Percentiles rank a stretch among this genome's conserved stretches.
Conservation (phyloP, 805 yeast genomes). For the Brettanomyces nanus region DNA sequence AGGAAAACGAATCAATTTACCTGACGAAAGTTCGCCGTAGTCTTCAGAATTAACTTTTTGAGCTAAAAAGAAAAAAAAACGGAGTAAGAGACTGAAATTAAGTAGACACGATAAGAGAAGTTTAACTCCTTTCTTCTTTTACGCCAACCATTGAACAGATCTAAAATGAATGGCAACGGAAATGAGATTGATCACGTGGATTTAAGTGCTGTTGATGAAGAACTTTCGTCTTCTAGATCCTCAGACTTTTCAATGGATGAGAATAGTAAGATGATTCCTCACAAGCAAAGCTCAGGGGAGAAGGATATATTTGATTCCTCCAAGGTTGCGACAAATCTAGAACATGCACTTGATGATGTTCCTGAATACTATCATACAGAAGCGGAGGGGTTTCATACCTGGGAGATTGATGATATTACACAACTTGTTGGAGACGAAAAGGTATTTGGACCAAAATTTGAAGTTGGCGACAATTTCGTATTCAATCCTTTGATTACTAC, state of each 20-base stretch:
- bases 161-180: neutral
- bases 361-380: conserved; percentile 26
- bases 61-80: no score
- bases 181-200: conserved; percentile 3
- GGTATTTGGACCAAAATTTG: conserved; percentile 35
- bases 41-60: no score
- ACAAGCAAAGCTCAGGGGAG: neutral
- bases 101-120: no score
- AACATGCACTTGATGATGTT: conserved; percentile 15
- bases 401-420: conserved; percentile 30
- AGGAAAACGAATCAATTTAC: no score
- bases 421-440: conserved; percentile 26
- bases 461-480: conserved; percentile 47
- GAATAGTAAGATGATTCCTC: conserved; percentile 4
- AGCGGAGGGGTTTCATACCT: conserved; percentile 27
- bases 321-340: conserved; percentile 13
- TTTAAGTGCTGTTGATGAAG: conserved; percentile 12
- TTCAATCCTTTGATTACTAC: conserved; percentile 77
- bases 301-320: conserved; percentile 13
- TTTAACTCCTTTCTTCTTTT: no score
- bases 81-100: no score
- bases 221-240: conserved; percentile 16
- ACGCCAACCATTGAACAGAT: no score
- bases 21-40: no score
- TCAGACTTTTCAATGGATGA: conserved; percentile 17